Evolutionary conservation across 805 yeast genomes (phyloP).

Genomic region (Candida ovalis): DNA sequence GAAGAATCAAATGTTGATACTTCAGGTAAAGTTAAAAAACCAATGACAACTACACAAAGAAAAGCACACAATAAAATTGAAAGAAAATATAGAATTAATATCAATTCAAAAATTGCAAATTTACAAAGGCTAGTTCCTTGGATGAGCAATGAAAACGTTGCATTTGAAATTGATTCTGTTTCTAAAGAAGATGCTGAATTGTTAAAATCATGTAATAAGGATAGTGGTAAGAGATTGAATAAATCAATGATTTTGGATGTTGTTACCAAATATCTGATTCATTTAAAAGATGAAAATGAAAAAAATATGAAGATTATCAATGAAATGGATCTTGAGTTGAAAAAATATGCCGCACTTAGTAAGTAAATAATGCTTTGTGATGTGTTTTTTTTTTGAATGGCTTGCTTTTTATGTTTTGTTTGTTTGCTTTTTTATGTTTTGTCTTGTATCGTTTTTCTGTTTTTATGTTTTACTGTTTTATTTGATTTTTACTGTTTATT

Average conservation of each 20-base stretch:
- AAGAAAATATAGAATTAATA: conserved; percentile 65
- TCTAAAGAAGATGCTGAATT: conserved; percentile 3
- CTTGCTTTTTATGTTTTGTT: not conserved
- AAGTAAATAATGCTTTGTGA: not conserved
- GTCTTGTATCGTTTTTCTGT: not conserved
- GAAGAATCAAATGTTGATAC: not conserved
- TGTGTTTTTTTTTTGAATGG: too few species aligned
- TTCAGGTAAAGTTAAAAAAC: conserved; percentile 20
- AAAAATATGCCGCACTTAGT: not conserved
- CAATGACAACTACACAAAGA: conserved; percentile 43
- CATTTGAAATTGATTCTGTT: conserved; percentile 50
- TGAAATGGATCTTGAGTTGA: conserved; percentile 6
- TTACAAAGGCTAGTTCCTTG: conserved; percentile 65
- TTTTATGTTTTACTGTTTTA: not conserved
- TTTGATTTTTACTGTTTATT: not conserved
- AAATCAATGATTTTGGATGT: conserved; percentile 66
- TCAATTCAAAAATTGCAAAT: conserved; percentile 67
- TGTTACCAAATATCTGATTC: conserved; percentile 58
- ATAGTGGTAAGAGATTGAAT: conserved; percentile 43
- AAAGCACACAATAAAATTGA: conserved; percentile 73
- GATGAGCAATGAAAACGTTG: conserved; percentile 59
- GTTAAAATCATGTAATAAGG: conserved; percentile 8
- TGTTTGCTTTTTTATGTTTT: not conserved
- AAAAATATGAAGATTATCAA: conserved; percentile 21
- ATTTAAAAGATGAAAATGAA: conserved; percentile 47